Percentiles rank a stretch among this genome's conserved stretches.
Evolutionary conservation across 768 basidiomycete species (phyloP).

Genomic region (Leccinum boreale): DNA sequence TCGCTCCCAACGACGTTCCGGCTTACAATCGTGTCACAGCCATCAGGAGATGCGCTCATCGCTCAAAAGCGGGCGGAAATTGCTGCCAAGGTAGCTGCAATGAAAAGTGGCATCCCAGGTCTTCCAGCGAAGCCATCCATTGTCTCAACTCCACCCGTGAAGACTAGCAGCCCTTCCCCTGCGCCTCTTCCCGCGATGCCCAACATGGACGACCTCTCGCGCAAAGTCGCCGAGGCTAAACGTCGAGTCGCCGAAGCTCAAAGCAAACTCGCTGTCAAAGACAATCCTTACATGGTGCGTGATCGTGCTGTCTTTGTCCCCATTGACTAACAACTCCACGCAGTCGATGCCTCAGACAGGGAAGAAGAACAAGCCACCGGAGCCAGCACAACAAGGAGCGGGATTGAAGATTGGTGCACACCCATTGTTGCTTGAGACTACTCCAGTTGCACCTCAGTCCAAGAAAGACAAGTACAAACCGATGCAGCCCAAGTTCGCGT

Average conservation of each 20-base stretch:
- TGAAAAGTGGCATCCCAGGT: conserved; percentile 46
- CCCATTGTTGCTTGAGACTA: conserved; percentile 72
- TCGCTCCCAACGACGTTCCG: neutral
- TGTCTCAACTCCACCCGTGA: conserved; percentile 19
- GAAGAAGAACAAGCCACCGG: conserved; percentile 54
- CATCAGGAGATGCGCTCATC: conserved; percentile 62
- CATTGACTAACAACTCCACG: neutral
- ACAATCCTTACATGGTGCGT: conserved; percentile 86
- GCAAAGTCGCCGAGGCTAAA: conserved; percentile 81
- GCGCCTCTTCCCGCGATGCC: conserved; percentile 40
- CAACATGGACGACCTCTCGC: conserved; percentile 60
- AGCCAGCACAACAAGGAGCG: conserved; percentile 72
- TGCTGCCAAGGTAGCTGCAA: conserved; percentile 78
- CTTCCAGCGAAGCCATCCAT: conserved; percentile 27
- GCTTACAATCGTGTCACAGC: conserved; percentile 27
- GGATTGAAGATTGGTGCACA: conserved; percentile 91
- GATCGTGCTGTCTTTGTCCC: neutral
- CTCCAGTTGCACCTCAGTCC: conserved; percentile 53
- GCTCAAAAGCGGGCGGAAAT: conserved; percentile 84
- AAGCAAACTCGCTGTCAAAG: conserved; percentile 67
- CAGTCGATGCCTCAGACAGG: conserved; percentile 53
- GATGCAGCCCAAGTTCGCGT: conserved; percentile 99
- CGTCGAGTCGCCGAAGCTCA: conserved; percentile 80
- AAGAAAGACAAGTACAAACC: conserved; percentile 95
- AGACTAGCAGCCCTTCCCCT: conserved; percentile 34